phyloP scores from a whole-genome alignment of 805 yeast species.

The Ogataea dorogensis region DNA sequence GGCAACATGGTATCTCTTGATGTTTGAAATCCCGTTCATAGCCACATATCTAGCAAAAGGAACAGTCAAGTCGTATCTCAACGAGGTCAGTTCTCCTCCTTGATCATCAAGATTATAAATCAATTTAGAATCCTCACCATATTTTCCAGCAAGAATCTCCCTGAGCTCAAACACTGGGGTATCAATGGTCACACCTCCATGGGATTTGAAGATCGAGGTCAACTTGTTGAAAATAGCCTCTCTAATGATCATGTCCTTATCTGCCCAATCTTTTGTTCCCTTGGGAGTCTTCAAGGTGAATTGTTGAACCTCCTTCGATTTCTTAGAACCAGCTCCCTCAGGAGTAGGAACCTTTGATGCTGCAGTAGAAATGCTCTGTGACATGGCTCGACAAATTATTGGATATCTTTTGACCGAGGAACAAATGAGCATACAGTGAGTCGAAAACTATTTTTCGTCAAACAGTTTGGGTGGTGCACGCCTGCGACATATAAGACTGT shows the following conservation, averaged over 20 bases:
- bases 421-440: slow-evolving; percentile 9
- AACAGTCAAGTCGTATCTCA: slow-evolving; percentile 95
- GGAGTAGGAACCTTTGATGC: slow-evolving; percentile 2
- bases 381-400: slow-evolving; percentile 11
- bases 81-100: slow-evolving; percentile 95
- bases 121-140: slow-evolving; percentile 97
- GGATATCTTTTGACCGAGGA: slow-evolving; percentile 12
- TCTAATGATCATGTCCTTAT: slow-evolving; percentile 93
- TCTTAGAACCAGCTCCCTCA: slow-evolving; percentile 22
- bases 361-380: slow-evolving; percentile 8
- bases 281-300: slow-evolving; percentile 92
- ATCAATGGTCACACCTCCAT: slow-evolving; percentile 97
- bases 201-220: slow-evolving; percentile 79
- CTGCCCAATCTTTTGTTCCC: slow-evolving; percentile 99
- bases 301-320: slow-evolving; percentile 48
- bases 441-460: slow-evolving; percentile 6
- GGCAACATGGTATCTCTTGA: slow-evolving; percentile 95
- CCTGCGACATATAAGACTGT: no score
- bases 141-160: slow-evolving; percentile 93
- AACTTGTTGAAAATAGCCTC: slow-evolving; percentile 79
- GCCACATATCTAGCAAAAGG: slow-evolving; percentile 98
- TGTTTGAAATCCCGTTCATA: slow-evolving; percentile 84
- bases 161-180: slow-evolving; percentile 97
- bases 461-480: slow-evolving; percentile 8
- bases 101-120: slow-evolving; percentile 96